Evolutionary conservation across 257 asterid genomes (phyloP), one percentile per base, ranked within the genome.

Genomic region (Petrea volubilis): DNA sequence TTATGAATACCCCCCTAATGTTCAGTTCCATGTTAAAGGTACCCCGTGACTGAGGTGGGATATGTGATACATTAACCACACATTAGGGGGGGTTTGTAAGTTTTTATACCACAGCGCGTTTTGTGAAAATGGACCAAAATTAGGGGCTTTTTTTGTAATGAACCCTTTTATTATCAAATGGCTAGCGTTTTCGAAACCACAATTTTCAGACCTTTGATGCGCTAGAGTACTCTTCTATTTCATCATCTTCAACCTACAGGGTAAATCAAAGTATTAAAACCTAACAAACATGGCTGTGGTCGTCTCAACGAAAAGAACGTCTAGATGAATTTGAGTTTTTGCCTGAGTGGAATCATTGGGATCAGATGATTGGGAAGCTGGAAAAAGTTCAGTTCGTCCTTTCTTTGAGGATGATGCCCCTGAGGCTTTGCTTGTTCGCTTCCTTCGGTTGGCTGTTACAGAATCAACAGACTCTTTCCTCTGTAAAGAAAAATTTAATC

Each of bases 201-300:
- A 29, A n/a, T 52, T 18, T 66, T 46, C 85, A 60, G 20, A 88
- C 94, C 92, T 83, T 78, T n/a, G 90, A 70, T 67, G 85, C 7
- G 82, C 90, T 84, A 50, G 90, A 84, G 71, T 82, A 75, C 65
- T 86, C 95, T 79, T 87, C 91, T 68, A 88, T 88, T 36, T 84
- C 86, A 46, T 84, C 92, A 50, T 70, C 85, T 74, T 77, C 86
- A 43, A 66, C 86, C 96, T 90, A 73, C 72, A 79, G 10, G 71
- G 71, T 34, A 33, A 44, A 68, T 31, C 60, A 75, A 64, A 24
- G 53, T 17, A 43, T 41, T 33, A 40, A 74, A 64, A 50, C 34
- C n/a, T 36, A 49, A 50, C 60, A 62, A 60, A 63, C 59, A 34
- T 55, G n/a, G 41, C 57, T 21, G 9, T 67, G 36, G 53, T 59